phyloP scores from a whole-genome alignment of 805 yeast genomes.

The Yarrowia yakushimensis region DNA sequence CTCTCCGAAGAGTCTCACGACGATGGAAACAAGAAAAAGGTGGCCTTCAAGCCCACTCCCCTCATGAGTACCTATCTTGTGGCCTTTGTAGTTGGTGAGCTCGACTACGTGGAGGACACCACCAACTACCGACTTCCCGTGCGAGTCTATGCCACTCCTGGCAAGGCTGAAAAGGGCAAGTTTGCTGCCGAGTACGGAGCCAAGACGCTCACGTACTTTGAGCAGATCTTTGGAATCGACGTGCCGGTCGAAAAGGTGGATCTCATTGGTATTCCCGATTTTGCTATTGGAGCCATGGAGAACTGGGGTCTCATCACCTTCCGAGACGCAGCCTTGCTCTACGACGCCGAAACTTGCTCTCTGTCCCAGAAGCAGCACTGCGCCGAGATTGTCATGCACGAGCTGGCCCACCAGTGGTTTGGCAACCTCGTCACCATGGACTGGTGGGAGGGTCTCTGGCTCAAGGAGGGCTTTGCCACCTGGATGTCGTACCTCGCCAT shows the following conservation, averaged over 20 bases:
- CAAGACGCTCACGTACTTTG: conserved; percentile 61
- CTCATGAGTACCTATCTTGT: conserved; percentile 70
- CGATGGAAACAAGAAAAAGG: conserved; percentile 43
- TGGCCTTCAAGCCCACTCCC: conserved; percentile 60
- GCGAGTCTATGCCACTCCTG: conserved; percentile 71
- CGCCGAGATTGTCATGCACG: conserved; percentile 79
- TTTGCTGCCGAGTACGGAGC: conserved; percentile 65
- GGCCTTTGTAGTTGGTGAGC: conserved; percentile 72
- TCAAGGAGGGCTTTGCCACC: conserved; percentile 87
- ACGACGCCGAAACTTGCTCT: conserved; percentile 65
- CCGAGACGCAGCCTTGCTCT: conserved; percentile 57
- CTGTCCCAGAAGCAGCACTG: conserved; percentile 62
- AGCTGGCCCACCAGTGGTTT: conserved; percentile 89
- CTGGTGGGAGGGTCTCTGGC: conserved; percentile 93
- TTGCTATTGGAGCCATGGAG: conserved; percentile 86
- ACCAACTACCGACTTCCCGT: conserved; percentile 57
- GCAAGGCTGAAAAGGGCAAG: conserved; percentile 56
- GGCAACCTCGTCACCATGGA: conserved; percentile 87
- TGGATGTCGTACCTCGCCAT: conserved; percentile 77
- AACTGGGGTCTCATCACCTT: conserved; percentile 81
- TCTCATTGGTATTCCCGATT: conserved; percentile 71
- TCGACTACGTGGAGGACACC: conserved; percentile 55
- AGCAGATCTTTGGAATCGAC: conserved; percentile 59
- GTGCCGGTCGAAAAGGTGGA: conserved; percentile 82
- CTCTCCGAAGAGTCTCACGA: conserved; percentile 39